These are phyloP conservation scores for Candida peoriensis DNA, from an alignment of 805 yeast genomes.

Conservation along the genomic window DNA sequence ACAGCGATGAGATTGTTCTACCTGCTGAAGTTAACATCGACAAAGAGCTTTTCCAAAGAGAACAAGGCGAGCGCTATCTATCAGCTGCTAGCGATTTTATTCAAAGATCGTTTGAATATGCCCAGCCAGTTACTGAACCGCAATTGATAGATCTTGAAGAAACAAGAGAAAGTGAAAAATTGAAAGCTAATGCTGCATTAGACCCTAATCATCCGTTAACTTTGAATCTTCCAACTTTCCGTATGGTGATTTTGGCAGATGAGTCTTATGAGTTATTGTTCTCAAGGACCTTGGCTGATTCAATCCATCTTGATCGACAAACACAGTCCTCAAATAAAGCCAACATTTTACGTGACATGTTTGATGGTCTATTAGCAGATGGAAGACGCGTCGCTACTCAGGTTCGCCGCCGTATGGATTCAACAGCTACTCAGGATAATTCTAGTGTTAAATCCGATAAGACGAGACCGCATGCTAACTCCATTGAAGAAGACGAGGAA, in stretches of 20 bases:
- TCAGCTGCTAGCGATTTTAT: conserved; percentile 84
- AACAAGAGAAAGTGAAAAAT: conserved; percentile 19
- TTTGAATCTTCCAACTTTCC: conserved; percentile 78
- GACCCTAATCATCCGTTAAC: conserved; percentile 75
- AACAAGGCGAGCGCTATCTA: conserved; percentile 74
- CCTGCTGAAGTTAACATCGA: conserved; percentile 62
- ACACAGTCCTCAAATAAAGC: conserved; percentile 39
- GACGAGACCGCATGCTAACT: conserved; percentile 5
- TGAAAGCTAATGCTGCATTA: conserved; percentile 69
- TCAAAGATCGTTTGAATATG: conserved; percentile 85
- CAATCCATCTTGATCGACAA: conserved; percentile 61
- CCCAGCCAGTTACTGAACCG: conserved; percentile 58
- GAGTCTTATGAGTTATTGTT: conserved; percentile 89
- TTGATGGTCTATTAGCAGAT: conserved; percentile 87
- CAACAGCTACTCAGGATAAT: conserved; percentile 35
- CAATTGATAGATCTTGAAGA: conserved; percentile 39
- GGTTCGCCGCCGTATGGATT: conserved; percentile 83
- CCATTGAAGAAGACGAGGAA: conserved; percentile 19
- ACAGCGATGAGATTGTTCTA: conserved; percentile 36
- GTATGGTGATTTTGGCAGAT: conserved; percentile 93
- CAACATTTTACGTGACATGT: conserved; percentile 74
- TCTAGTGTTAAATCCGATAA: conserved; percentile 9
- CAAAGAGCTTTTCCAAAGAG: conserved; percentile 53
- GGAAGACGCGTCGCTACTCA: conserved; percentile 89
- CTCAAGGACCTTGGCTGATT: conserved; percentile 57